These are phyloP conservation scores for Vigna reflexopilosa DNA, from an alignment of 306 rosid species.

Conservation along the genomic window DNA sequence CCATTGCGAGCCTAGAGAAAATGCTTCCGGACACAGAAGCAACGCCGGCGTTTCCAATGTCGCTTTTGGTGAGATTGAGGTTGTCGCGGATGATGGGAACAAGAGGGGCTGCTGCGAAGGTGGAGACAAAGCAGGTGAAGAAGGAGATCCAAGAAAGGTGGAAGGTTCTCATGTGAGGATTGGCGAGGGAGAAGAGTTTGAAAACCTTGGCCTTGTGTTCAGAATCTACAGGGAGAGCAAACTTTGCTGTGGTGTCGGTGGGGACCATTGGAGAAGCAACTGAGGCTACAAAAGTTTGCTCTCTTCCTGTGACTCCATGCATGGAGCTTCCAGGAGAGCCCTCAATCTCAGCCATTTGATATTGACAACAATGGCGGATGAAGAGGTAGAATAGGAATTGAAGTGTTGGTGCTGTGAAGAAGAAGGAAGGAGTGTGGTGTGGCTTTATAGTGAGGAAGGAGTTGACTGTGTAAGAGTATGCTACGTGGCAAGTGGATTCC, in stretches of 20 bases:
- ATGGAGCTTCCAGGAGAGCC: slow-evolving; percentile 93
- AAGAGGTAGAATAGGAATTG: background rate
- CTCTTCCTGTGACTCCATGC: slow-evolving; percentile 91
- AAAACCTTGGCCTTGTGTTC: slow-evolving; percentile 83
- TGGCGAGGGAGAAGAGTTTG: slow-evolving; percentile 73
- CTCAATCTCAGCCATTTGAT: slow-evolving; percentile 50
- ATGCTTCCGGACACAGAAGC: slow-evolving; percentile 88
- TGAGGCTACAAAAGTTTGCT: slow-evolving; percentile 65
- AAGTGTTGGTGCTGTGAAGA: slow-evolving; percentile 24
- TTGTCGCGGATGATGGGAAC: slow-evolving; percentile 83
- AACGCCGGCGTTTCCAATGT: slow-evolving; percentile 88
- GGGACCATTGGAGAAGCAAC: slow-evolving; percentile 80
- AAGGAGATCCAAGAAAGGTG: slow-evolving; percentile 93
- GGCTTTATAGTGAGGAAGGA: slow-evolving; percentile 45
- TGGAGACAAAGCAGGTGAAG: slow-evolving; percentile 87
- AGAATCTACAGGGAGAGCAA: slow-evolving; percentile 77
- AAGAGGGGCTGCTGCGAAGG: slow-evolving; percentile 85
- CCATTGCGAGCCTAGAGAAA: slow-evolving; percentile 85
- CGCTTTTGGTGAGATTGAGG: slow-evolving; percentile 75
- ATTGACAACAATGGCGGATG: background rate
- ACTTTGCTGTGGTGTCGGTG: slow-evolving; percentile 68
- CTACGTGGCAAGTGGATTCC: slow-evolving; percentile 40
- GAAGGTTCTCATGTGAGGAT: slow-evolving; percentile 96
- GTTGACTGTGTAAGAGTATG: slow-evolving; percentile 54
- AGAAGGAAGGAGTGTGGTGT: slow-evolving; percentile 34